phyloP scores from a whole-genome alignment of 78 protist species.

The Dictyostelium capitatum region DNA sequence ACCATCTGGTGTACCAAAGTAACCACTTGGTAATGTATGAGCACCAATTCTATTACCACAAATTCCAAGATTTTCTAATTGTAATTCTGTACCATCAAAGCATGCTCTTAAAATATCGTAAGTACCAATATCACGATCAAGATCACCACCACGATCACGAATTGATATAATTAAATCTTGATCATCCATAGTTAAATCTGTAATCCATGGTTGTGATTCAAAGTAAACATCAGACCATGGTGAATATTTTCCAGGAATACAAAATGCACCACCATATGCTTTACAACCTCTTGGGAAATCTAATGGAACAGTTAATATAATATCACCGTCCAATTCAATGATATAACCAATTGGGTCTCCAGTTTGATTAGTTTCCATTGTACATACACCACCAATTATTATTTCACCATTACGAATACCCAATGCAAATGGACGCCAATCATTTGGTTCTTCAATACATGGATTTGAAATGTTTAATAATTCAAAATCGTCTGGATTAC shows the following conservation, averaged over 20 bases:
- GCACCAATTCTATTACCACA: constrained; percentile 53
- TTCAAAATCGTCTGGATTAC: not conserved
- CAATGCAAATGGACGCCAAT: constrained; percentile 64
- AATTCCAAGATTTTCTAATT: not conserved
- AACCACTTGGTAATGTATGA: constrained; percentile 25
- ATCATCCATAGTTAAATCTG: constrained; percentile 39
- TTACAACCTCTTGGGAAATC: constrained; percentile 59
- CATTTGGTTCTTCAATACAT: constrained; percentile 8
- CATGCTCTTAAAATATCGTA: constrained; percentile 34
- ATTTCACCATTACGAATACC: not conserved
- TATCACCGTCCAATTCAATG: not conserved
- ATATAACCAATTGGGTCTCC: constrained; percentile 15
- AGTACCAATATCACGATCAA: constrained; percentile 45
- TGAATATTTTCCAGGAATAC: constrained; percentile 12
- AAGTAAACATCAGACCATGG: constrained; percentile 20
- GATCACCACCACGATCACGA: constrained; percentile 63
- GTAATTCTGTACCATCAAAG: not conserved
- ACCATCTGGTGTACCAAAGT: constrained; percentile 29
- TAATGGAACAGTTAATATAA: not conserved
- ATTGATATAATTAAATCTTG: constrained; percentile 32
- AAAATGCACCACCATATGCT: constrained; percentile 33
- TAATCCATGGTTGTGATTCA: constrained; percentile 36
- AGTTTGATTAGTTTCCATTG: not conserved
- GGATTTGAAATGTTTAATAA: constrained; percentile 15
- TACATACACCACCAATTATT: constrained; percentile 46